Base-by-base conservation (phyloP, 169 alveolate genomes). In the Toxoplasma gondii region DNA sequence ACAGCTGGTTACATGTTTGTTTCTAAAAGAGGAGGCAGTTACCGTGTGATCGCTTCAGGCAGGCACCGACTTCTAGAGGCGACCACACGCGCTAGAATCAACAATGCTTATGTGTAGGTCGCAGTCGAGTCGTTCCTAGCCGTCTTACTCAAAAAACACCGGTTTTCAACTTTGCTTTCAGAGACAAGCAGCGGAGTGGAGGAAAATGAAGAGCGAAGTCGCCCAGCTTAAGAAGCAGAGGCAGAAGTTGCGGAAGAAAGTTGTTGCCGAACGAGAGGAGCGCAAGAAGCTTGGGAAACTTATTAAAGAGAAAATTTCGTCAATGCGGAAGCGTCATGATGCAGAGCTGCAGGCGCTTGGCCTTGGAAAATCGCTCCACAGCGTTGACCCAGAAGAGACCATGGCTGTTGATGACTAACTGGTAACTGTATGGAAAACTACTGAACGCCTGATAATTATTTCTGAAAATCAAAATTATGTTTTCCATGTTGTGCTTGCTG, bases 131-230 rank as follows among this genome's bases (percentile, higher is more conserved):
- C 58, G 4, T 49, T 12, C 58, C 58, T 49, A 4, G 22, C 58
- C 58, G 58, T 49, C 22, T 49, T 49, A 49, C 58, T 49, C 12
- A 49, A 7, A 49, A 12, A 49, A 49, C 58, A 7, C 58, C 58
- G 31, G 5, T 16, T 64, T 1, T 27, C 74, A 64, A 64, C 22
- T 64, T 16, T 64, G 74, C 22, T 64, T 64, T 41, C 67, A 82
- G 90, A 41, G 90, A 5, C 90, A 82, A 36, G 90, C 90, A 31
- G 90, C 64, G 90, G 90, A 82, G 90, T 82, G 90, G 90, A 64
- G 90, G 53, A 82, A 82, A 31, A 82, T 82, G 90, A 82, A 82
- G 90, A 29, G 44, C 53, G 90, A 82, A 43, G 90, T 82, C 64
- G 90, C 90, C 38, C 90, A 82, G 36, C 38, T 82, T 7, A 82